phyloP scores from a whole-genome alignment of 805 yeast species.

The Metschnikowia amazonensis region DNA sequence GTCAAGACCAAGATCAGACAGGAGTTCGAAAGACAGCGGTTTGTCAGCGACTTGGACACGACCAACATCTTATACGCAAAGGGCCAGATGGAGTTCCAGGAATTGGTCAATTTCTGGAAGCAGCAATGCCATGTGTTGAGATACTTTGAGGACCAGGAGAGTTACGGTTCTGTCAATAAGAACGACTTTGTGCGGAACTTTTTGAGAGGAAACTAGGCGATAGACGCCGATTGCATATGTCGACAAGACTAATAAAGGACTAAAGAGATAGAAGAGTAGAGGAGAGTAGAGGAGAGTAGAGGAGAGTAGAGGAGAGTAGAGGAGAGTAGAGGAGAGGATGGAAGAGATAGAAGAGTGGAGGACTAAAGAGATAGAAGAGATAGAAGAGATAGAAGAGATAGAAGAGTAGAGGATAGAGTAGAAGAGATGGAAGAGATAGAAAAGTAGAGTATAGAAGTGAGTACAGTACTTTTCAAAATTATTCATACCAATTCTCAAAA shows the following conservation, averaged over 20 bases:
- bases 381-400: too few relatives aligned
- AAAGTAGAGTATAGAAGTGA: too few relatives aligned
- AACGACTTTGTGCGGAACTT: conserved; percentile 70
- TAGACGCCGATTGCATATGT: background rate
- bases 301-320: too few relatives aligned
- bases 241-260: background rate
- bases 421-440: too few relatives aligned
- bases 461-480: too few relatives aligned
- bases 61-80: conserved; percentile 69
- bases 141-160: conserved; percentile 67
- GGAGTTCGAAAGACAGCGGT: conserved; percentile 83
- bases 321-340: too few relatives aligned
- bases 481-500: too few relatives aligned
- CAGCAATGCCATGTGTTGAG: conserved; percentile 81
- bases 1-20: conserved; percentile 83
- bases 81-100: conserved; percentile 91
- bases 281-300: too few relatives aligned
- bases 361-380: too few relatives aligned
- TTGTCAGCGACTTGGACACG: conserved; percentile 60
- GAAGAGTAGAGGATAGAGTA: too few relatives aligned
- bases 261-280: background rate
- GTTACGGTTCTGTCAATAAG: conserved; percentile 51
- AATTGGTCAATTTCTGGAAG: conserved; percentile 84
- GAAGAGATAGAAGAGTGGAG: too few relatives aligned
- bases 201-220: conserved; percentile 53